A percentile compares a stretch with the other conserved stretches of the same genome.
phyloP scores from a whole-genome alignment of 139 green algal genomes.

The Chlamydomonas sp. region DNA sequence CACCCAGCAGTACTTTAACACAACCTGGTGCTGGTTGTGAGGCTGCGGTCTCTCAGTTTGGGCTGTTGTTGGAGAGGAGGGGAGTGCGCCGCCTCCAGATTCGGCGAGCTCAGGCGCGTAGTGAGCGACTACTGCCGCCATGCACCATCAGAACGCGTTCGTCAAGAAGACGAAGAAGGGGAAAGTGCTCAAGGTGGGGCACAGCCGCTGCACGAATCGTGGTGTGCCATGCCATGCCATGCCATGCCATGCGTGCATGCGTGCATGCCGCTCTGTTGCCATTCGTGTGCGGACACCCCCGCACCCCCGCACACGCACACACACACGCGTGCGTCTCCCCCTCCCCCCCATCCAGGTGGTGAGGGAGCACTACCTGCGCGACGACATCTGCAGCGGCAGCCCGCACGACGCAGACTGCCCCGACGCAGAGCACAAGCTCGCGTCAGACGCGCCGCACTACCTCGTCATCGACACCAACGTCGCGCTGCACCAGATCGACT shows the following conservation, averaged over 20 bases:
- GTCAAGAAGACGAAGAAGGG: slow-evolving; percentile 82
- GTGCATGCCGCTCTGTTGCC: no score
- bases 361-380: slow-evolving; percentile 90
- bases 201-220: neutral
- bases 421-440: slow-evolving; percentile 49
- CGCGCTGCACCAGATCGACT: slow-evolving; percentile 84
- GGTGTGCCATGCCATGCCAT: neutral
- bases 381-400: slow-evolving; percentile 87
- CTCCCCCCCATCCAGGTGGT: slow-evolving; percentile 49
- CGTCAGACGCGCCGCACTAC: slow-evolving; percentile 58
- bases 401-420: slow-evolving; percentile 61
- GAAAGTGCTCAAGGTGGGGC: slow-evolving; percentile 67
- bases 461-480: slow-evolving; percentile 95
- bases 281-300: no score
- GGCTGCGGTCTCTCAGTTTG: no score
- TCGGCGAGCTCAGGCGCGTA: no score
- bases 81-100: no score
- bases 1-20: no score
- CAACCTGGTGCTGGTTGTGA: no score
- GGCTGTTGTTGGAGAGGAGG: no score
- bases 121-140: no score
- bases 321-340: slow-evolving; percentile 12
- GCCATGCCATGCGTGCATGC: no score
- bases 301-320: no score
- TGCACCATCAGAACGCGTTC: slow-evolving; percentile 70